Evolutionary conservation across 805 yeast species (phyloP).

Genomic region (Yarrowia divulgata): DNA sequence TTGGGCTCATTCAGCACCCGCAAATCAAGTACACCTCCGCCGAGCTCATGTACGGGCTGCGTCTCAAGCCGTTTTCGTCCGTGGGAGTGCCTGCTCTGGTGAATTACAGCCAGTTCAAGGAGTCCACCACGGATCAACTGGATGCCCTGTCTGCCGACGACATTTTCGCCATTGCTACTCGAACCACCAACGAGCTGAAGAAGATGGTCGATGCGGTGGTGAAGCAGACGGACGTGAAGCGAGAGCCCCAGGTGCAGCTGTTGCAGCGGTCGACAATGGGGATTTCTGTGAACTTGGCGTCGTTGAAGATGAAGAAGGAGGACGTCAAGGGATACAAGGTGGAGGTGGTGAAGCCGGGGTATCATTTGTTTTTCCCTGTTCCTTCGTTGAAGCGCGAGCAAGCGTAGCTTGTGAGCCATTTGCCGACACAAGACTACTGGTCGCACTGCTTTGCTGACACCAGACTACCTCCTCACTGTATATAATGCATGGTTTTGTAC

Average conservation of each 20-base stretch:
- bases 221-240: conserved; percentile 33
- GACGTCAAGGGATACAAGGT: conserved; percentile 1
- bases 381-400: conserved; percentile 17
- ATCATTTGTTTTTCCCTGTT: conserved; percentile 35
- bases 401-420: background rate
- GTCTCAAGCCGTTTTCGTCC: conserved; percentile 80
- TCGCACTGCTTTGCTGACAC: no score
- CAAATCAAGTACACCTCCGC: conserved; percentile 42
- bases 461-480: background rate
- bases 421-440: no score
- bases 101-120: conserved; percentile 26
- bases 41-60: conserved; percentile 58
- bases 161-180: conserved; percentile 33
- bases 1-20: conserved; percentile 20
- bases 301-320: conserved; percentile 22
- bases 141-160: conserved; percentile 8
- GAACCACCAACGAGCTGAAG: conserved; percentile 16
- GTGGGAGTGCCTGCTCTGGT: conserved; percentile 72
- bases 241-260: conserved; percentile 35
- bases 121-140: conserved; percentile 18
- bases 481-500: conserved; percentile 18
- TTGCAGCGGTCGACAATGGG: conserved; percentile 33
- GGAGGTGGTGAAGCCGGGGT: conserved; percentile 29
- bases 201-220: conserved; percentile 37
- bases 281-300: conserved; percentile 15